Percentiles rank a stretch among this genome's conserved stretches.
Conservation (phyloP, 1,284 basidiomycete genomes). For the Erythrobasidium hasegawianum region DNA sequence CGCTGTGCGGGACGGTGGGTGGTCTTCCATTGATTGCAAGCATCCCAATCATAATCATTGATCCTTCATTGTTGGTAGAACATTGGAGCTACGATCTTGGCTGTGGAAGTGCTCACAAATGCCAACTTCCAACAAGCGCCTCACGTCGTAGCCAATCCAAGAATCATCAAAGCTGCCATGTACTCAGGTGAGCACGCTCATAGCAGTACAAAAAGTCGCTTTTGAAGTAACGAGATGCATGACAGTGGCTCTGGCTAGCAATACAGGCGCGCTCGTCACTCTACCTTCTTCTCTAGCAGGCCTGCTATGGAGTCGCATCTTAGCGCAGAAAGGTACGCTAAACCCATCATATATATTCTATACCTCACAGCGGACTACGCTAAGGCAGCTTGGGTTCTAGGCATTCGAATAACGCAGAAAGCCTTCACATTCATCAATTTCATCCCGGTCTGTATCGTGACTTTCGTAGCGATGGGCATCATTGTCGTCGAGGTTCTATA, state of each 20-base stretch:
- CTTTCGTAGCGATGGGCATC: slow-evolving; percentile 16
- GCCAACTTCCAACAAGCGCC: slow-evolving; percentile 36
- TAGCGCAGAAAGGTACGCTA: slow-evolving; percentile 65
- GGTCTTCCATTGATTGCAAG: too few species aligned
- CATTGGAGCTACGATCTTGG: slow-evolving; percentile 90
- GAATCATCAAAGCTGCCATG: slow-evolving; percentile 48
- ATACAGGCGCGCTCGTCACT: slow-evolving; percentile 88
- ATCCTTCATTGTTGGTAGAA: too few species aligned
- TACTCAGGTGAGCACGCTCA: slow-evolving; percentile 48
- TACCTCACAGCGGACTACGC: too few species aligned
- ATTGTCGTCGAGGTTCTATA: slow-evolving; percentile 31
- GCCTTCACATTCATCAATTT: slow-evolving; percentile 27
- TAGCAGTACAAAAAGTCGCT: too few species aligned
- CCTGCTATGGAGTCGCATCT: slow-evolving; percentile 76
- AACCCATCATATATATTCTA: too few species aligned
- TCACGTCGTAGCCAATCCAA: slow-evolving; percentile 46
- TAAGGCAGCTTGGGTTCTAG: too few species aligned
- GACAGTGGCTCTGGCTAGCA: slow-evolving; percentile 74
- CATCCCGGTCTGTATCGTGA: slow-evolving; percentile 11
- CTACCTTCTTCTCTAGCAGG: slow-evolving; percentile 88
- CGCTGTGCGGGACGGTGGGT: slow-evolving; percentile 33
- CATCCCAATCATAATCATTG: too few species aligned
- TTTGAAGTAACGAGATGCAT: too few species aligned
- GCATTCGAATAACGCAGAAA: slow-evolving; percentile 31
- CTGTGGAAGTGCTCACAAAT: slow-evolving; percentile 60